Evolutionary conservation across 108 stramenopile species (phyloP).

Genomic region (Nitzschia sp.): DNA sequence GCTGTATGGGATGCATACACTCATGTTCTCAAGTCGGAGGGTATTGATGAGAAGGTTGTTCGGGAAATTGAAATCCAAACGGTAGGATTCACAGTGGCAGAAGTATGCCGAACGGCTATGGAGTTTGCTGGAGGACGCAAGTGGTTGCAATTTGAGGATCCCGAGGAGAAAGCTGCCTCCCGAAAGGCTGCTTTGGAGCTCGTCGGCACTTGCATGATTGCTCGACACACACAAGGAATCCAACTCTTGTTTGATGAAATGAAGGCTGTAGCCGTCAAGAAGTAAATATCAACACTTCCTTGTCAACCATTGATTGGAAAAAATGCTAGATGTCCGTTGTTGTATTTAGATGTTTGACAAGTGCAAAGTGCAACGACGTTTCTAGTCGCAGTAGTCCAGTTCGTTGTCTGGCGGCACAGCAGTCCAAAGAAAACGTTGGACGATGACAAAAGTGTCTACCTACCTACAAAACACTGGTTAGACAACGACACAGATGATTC

Average conservation of each 20-base stretch:
- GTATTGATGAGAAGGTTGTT: slow-evolving; percentile 43
- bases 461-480: no score
- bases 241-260: slow-evolving; percentile 36
- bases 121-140: slow-evolving; percentile 72
- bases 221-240: slow-evolving; percentile 57
- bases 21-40: slow-evolving; percentile 33
- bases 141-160: slow-evolving; percentile 82
- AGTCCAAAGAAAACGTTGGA: no score
- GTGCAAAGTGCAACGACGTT: no score
- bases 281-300: no score
- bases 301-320: no score
- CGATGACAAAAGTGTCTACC: no score
- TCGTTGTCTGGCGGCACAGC: no score
- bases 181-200: slow-evolving; percentile 60
- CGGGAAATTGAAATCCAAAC: slow-evolving; percentile 63
- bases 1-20: slow-evolving; percentile 59
- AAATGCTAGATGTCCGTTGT: no score
- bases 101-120: slow-evolving; percentile 74
- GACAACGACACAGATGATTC: no score
- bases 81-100: slow-evolving; percentile 74
- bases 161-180: slow-evolving; percentile 51
- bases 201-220: slow-evolving; percentile 68
- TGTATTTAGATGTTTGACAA: no score
- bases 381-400: no score
- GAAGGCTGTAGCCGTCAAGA: slow-evolving; percentile 12